Base-by-base conservation (phyloP, 2,329 filamentous ascomycete species). In the Sporothrix protearum region DNA sequence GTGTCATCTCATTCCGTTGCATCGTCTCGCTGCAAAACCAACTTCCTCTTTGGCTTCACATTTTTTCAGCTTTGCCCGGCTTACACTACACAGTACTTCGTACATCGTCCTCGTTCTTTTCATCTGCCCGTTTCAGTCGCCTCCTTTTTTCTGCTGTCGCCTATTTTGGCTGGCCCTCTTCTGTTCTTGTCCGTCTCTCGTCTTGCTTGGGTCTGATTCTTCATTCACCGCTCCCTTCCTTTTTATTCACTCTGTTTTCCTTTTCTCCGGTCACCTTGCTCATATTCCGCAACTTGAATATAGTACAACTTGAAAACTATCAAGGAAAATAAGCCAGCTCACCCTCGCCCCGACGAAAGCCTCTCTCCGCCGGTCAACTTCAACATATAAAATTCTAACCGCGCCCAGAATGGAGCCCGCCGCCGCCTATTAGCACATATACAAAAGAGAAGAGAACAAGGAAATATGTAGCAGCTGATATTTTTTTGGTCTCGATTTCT, bases 371-470 rank as follows among this genome's bases (percentile, higher is more conserved):
- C 22, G 59, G 36, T 6, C 59, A 64, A 64, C 33, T 22, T 12
- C n/a, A n/a, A n/a, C n/a, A 51, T 72, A 53, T 66, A 69, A 39
- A 71, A 51, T 45, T 64, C 36, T 69, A 69, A 51, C 66, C 22
- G 67, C 67, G 51, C 67, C 33, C 22, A 55, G 33, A 49, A 30
- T 63, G 39, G n/a, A n/a, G 68, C 36, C 39, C 28, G 63, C 71
- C 61, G 59, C 68, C 68, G 45, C 68, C 68, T 72, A 72, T 73
- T 73, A 71, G 72, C 53, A 67, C 42, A 67, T 73, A 73, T 68
- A 73, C 70, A 64, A 71, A 61, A 42, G 49, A 39, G 45, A 49
- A 42, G 61, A 42, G 61, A 70, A 63, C 8, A 63, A 63, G 53
- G 19, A 47, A 19, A 47, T 9, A 45, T 45, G 59, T 19, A 49